Conservation (phyloP, 805 yeast species). For the Isabelozyma heimii region DNA sequence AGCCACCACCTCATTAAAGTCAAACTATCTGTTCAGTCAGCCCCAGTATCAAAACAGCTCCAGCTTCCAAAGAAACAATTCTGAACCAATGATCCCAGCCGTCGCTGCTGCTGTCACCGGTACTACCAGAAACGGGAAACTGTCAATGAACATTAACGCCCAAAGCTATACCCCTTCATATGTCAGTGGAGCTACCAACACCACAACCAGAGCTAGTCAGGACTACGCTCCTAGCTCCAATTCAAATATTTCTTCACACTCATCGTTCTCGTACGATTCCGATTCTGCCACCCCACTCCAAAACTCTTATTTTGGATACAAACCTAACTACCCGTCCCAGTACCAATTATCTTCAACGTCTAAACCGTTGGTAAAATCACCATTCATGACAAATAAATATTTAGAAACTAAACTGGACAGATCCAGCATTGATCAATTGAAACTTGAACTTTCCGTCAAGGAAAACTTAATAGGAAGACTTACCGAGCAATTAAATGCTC, state of each 20-base stretch:
- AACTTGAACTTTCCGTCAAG: slow-evolving; percentile 53
- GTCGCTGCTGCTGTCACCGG: neutral
- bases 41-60: neutral
- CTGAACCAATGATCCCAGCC: neutral
- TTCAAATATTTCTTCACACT: neutral
- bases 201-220: neutral
- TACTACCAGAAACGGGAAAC: neutral
- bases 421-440: slow-evolving; percentile 33
- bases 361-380: neutral
- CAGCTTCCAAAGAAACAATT: slow-evolving; percentile 1
- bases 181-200: slow-evolving; percentile 1
- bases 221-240: neutral
- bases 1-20: neutral
- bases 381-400: neutral
- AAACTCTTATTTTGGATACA: neutral
- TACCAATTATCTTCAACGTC: neutral
- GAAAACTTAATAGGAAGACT: slow-evolving; percentile 41
- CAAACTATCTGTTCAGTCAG: neutral
- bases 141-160: slow-evolving; percentile 24
- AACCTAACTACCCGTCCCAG: neutral
- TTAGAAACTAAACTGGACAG: neutral
- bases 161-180: slow-evolving; percentile 28
- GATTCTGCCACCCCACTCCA: neutral
- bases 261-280: neutral
- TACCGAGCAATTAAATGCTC: slow-evolving; percentile 28